These are phyloP conservation scores for Phoma sp. DNA, from an alignment of 2,329 filamentous ascomycete species.

Conservation along the genomic window DNA sequence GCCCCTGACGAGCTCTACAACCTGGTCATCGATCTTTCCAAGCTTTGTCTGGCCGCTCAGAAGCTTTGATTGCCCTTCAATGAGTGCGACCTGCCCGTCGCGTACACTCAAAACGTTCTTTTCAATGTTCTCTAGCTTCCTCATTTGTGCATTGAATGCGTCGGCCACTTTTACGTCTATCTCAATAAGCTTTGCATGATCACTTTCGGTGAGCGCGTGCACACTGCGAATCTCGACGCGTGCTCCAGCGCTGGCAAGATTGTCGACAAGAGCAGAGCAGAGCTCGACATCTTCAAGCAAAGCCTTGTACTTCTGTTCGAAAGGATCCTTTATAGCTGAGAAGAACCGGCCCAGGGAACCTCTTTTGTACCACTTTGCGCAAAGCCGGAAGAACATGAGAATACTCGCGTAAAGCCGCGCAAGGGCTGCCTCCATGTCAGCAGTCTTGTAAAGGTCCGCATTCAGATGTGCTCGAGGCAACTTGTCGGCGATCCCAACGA, in stretches of 20 bases:
- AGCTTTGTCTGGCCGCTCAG: not conserved
- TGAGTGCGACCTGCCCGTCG: not conserved
- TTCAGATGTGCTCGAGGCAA: not conserved
- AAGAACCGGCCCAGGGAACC: not conserved
- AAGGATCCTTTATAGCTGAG: not conserved
- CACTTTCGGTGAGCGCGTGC: not conserved
- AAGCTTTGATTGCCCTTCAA: not conserved
- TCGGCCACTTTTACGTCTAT: not conserved
- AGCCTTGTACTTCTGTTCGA: not conserved
- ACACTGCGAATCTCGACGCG: not conserved
- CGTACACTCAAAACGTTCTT: not conserved
- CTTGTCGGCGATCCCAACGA: not conserved
- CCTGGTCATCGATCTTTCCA: not conserved
- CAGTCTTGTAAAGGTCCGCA: not conserved
- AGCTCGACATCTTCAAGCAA: not conserved
- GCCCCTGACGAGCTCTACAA: not conserved
- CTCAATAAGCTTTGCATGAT: not conserved
- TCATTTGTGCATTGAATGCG: not conserved
- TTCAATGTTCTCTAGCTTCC: not conserved
- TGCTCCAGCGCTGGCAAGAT: not conserved
- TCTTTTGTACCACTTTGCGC: too few species aligned
- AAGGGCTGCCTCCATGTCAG: too few species aligned
- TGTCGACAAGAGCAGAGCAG: not conserved
- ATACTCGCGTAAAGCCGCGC: too few species aligned
- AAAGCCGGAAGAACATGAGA: too few species aligned